These are phyloP conservation scores for Cyclotella sp. DNA, from an alignment of 108 stramenopile species.

Conservation along the genomic window DNA sequence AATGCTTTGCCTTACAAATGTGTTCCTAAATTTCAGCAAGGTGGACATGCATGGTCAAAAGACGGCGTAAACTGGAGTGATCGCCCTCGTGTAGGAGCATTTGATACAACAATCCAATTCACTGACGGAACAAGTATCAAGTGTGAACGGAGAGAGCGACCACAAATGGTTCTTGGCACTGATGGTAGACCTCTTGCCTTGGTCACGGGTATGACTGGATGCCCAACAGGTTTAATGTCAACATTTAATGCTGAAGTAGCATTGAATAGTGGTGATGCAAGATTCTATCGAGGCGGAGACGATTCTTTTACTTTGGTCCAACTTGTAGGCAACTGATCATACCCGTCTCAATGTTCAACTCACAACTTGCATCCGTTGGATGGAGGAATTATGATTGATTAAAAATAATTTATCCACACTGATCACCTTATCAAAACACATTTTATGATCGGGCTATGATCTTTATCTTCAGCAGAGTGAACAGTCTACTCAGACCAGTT, in stretches of 20 bases:
- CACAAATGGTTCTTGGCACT: conserved; percentile 35
- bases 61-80: conserved; percentile 40
- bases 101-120: conserved; percentile 38
- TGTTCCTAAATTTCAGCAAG: conserved; percentile 45
- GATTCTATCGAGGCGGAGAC: conserved; percentile 37
- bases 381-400: neutral
- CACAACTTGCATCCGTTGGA: neutral
- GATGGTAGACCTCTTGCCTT: conserved; percentile 38
- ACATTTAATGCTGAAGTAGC: neutral
- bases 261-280: neutral
- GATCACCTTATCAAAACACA: no score
- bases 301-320: conserved; percentile 43
- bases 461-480: no score
- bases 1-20: conserved; percentile 46
- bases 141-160: conserved; percentile 45
- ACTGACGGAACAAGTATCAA: conserved; percentile 35
- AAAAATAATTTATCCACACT: no score
- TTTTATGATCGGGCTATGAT: no score
- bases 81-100: conserved; percentile 40
- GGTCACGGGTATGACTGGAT: conserved; percentile 37
- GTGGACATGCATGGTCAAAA: conserved; percentile 48
- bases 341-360: neutral
- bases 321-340: conserved; percentile 3
- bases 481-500: no score
- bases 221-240: conserved; percentile 27